Conservation (phyloP, 805 yeast genomes). For the Ogataea zsoltii region DNA sequence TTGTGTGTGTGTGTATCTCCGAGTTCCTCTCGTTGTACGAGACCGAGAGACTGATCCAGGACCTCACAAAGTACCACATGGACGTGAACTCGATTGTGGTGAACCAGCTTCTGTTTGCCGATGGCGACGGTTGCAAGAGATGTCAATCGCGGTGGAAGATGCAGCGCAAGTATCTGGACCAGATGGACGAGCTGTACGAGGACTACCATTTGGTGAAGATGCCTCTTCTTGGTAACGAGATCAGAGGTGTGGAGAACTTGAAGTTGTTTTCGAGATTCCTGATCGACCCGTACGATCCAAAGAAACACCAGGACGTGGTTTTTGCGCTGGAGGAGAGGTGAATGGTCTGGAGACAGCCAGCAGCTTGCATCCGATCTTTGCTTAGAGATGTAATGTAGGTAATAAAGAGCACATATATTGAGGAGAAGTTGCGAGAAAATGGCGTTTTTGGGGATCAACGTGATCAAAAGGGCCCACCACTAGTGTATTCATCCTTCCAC, state of each 20-base stretch:
- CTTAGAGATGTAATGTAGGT: no score
- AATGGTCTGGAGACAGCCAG: background rate
- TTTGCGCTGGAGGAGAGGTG: constrained; percentile 54
- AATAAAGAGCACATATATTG: no score
- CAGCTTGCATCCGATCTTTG: background rate
- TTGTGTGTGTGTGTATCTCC: constrained; percentile 95
- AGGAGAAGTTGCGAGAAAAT: no score
- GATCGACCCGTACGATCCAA: constrained; percentile 74
- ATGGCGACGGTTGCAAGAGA: constrained; percentile 78
- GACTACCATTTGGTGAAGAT: constrained; percentile 95
- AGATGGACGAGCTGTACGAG: constrained; percentile 93
- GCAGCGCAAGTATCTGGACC: constrained; percentile 93
- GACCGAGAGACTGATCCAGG: constrained; percentile 97
- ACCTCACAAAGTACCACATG: constrained; percentile 89
- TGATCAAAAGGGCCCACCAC: no score
- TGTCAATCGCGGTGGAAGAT: constrained; percentile 92
- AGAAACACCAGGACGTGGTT: constrained; percentile 51
- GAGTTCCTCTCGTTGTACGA: constrained; percentile 95
- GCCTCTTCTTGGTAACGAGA: constrained; percentile 94
- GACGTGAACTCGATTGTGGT: constrained; percentile 96
- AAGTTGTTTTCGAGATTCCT: constrained; percentile 81
- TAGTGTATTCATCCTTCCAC: no score
- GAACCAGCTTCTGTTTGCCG: constrained; percentile 90
- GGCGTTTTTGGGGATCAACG: no score
- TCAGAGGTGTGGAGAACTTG: constrained; percentile 87